These are phyloP conservation scores for Candida pseudofarinosa DNA, from an alignment of 805 yeast species.

Conservation along the genomic window DNA sequence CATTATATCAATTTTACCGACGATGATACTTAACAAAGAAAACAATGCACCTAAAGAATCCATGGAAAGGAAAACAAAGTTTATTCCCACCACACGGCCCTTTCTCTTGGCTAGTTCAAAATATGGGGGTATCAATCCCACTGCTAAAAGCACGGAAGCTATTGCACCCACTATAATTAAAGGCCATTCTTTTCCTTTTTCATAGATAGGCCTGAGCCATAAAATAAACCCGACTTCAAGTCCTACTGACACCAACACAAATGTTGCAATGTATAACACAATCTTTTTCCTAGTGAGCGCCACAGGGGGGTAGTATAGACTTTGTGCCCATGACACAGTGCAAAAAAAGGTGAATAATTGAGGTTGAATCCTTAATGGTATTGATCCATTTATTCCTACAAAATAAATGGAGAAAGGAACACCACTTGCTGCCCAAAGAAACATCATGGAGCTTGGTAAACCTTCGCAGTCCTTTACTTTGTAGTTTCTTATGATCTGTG, in stretches of 20 bases:
- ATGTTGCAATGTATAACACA: conserved; percentile 26
- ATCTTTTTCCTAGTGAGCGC: conserved; percentile 32
- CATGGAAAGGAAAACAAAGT: conserved; percentile 69
- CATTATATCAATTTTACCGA: conserved; percentile 68
- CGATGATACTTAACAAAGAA: conserved; percentile 55
- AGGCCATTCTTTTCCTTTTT: conserved; percentile 65
- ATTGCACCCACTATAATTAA: conserved; percentile 71
- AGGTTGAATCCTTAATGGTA: conserved; percentile 85
- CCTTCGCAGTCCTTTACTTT: conserved; percentile 78
- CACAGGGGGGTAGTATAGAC: conserved; percentile 68
- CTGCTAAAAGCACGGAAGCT: conserved; percentile 70
- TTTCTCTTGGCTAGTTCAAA: conserved; percentile 73
- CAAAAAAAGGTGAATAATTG: conserved; percentile 74
- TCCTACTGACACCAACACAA: conserved; percentile 48
- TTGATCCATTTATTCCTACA: conserved; percentile 60
- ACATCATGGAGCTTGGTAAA: conserved; percentile 82
- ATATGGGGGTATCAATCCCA: conserved; percentile 86
- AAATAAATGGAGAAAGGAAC: conserved; percentile 87
- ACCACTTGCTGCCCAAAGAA: conserved; percentile 73
- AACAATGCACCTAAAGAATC: conserved; percentile 81
- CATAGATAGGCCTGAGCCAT: conserved; percentile 58
- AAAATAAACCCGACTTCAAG: conserved; percentile 68
- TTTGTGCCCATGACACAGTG: conserved; percentile 59
- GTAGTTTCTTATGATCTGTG: conserved; percentile 77
- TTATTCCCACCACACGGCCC: conserved; percentile 87